Base-by-base conservation (phyloP, 2,329 filamentous ascomycete genomes). In the Furcasterigmium sp. region DNA sequence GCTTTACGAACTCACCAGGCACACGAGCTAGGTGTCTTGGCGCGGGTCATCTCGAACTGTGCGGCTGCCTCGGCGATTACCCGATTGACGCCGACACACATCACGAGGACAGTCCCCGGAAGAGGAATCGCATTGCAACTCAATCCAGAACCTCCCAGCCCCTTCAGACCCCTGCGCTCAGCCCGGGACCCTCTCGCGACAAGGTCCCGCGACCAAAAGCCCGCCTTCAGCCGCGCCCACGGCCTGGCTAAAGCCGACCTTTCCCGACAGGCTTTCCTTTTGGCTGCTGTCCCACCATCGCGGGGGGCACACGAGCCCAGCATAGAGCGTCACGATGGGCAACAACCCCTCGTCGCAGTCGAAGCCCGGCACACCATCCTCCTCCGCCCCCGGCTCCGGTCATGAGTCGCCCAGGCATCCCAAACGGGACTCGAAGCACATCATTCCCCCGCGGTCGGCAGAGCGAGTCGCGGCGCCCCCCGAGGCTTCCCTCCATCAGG, bases 401-500 rank as follows among this genome's bases (percentile, higher is more conserved):
- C 47, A 64, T 20, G 48, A 51, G 29, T 51, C 47, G 21, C 50
- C 50, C 29, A 51, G 46, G 37, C 45, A 50, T 28, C 45, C 44
- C 32, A 69, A 64, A 60, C 64, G 62, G 55, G 69, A 73, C 51
- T 67, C 66, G 50, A 69, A 69, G 61, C 73, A 75, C 55, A 75
- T 75, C 56, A 73, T 78, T 56, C 69, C 75, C 46, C 70, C 76
- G 50, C 75, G 78, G 51, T 67, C 70, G 49, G 67, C 71, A 46
- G 75, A 77, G 52, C 71, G 76, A 51, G 75, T 72, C 46, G 73
- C 73, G 53, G 79, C 75, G 43, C 78, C 78, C 39, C 80, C 80
- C 46, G 80, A 83, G 63, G 72, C 75, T 42, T 82, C 80, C 40
- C 71, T 79, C 49, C 73, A 78, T 51, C 77, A 80, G 60, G 79